Base-by-base conservation (phyloP, 768 basidiomycete genomes). In the Rubroboletus satanas region DNA sequence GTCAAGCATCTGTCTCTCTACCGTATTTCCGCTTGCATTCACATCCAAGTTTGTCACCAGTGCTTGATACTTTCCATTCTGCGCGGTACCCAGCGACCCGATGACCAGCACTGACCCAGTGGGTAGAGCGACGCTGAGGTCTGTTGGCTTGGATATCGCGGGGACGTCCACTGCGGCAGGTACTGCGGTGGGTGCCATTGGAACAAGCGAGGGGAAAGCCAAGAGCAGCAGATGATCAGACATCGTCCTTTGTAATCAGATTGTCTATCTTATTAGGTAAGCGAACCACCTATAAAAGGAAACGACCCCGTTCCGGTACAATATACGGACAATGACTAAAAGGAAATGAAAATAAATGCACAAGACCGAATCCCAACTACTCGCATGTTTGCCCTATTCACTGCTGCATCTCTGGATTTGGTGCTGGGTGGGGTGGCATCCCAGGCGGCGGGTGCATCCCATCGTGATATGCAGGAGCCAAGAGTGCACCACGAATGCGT, bases 1-100 rank as follows among this genome's bases (percentile, higher is more conserved):
- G 69, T 95, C 92, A 29, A 93, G 73, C 75, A 94, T 83, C 66
- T 92, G 85, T 64, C 80, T 85, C 62, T 94, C 90, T 31, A 91
- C 84, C 33, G 73, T 64, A 57, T 78, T 71, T 18, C 61, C 57
- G 23, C 35, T 29, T 29, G 57, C 31, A 17, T 75, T 77, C 54
- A 70, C 70, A 69, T 83, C 81, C 54, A 92, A 73, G 59, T 77
- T 75, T 7, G 82, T 77, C 49, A 91, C 77, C 57, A 90, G 73
- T 1, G 79, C 70, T 68, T 93, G 90, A 66, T 92, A 93, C 66
- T 78, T 80, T 32, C 92, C 93, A 65, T 91, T 83, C 66, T 83
- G 79, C 4, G 91, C 92, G 0, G 90, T 88, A 4, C 79, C 74
- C 18, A 86, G 81, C 8, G 91, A 91, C 52, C 92, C 90, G 58